Base-by-base conservation (phyloP, 495 filamentous ascomycete species). In the Aeminium ludgeri region DNA sequence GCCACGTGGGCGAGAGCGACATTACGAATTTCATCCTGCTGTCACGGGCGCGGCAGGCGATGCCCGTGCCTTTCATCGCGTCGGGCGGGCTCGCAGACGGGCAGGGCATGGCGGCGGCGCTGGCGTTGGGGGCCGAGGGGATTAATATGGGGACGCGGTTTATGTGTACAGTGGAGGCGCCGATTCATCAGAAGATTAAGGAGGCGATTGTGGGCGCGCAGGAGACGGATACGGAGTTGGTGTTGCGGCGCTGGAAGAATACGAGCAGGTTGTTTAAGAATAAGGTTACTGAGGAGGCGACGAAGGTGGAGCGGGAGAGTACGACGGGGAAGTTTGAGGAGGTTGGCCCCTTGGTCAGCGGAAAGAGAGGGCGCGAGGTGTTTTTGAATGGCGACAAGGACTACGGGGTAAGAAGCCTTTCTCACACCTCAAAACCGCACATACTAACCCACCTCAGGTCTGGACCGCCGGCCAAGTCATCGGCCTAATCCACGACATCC, bases 21-120 rank as follows among this genome's bases (percentile, higher is more conserved):
- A 93, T 97, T 60, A 94, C 89, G 48, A 97, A 97, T 61, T 89
- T 96, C 61, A 92, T 97, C 47, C 73, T 97, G 6, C 68, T 96
- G 32, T 76, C 73, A 58, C 70, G 83, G 32, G 89, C 89, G 28
- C 68, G 87, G 15, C 89, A 97, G 63, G 72, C 74, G 1, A 71
- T 97, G 33, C 72, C 70, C 20, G 73, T 86, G 20, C 89, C 89
- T 3, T 97, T 97, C 57, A 94, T 97, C 55, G 89, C 89, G 1
- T 86, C 80, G 0, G 89, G 89, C 27, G 89, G 89, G 6, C 95
- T 96, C 54, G 89, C 85, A 12, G 89, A 97, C 57, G 89, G 89
- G 1, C 76, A 95, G 48, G 89, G 89, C 5, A 67, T 97, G 15
- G 89, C 89, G 1, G 89, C 89, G 13, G 89, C 89, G n/a, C 60